These are phyloP conservation scores for Desmodesmus armatus DNA, from an alignment of 139 green algal genomes.

Conservation along the genomic window DNA sequence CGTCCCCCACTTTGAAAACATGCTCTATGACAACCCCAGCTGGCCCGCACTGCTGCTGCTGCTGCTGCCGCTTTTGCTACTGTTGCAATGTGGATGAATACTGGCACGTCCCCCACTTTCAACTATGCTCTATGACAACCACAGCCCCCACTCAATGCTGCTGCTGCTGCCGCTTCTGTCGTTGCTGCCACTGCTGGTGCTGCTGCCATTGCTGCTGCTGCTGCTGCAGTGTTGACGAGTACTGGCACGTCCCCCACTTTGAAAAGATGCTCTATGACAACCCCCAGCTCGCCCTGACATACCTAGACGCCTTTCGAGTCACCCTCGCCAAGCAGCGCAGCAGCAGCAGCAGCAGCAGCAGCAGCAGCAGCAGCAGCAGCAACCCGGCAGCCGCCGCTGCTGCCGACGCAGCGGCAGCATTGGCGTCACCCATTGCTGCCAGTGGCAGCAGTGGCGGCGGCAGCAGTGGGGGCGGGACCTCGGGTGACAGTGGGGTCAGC, in stretches of 20 bases:
- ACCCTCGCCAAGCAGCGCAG: constrained; percentile 15
- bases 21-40: constrained; percentile 50
- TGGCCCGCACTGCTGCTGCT: not conserved
- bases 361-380: not conserved
- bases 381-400: not conserved
- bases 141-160: not conserved
- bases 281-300: constrained; percentile 82
- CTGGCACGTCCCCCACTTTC: too few species aligned
- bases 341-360: not conserved
- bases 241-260: constrained; percentile 91
- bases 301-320: constrained; percentile 74
- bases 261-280: constrained; percentile 87
- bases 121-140: too few species aligned
- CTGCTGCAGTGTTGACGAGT: constrained; percentile 59
- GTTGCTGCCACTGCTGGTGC: not conserved
- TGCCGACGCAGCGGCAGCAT: not conserved
- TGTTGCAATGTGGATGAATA: not conserved
- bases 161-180: not conserved
- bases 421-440: not conserved
- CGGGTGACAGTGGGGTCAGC: too few species aligned
- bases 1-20: too few species aligned
- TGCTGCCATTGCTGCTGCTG: not conserved
- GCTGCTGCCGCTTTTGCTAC: not conserved
- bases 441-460: constrained; percentile 3
- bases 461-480: not conserved